Conservation (phyloP, 768 basidiomycete genomes). For the Sutorius australiensis region DNA sequence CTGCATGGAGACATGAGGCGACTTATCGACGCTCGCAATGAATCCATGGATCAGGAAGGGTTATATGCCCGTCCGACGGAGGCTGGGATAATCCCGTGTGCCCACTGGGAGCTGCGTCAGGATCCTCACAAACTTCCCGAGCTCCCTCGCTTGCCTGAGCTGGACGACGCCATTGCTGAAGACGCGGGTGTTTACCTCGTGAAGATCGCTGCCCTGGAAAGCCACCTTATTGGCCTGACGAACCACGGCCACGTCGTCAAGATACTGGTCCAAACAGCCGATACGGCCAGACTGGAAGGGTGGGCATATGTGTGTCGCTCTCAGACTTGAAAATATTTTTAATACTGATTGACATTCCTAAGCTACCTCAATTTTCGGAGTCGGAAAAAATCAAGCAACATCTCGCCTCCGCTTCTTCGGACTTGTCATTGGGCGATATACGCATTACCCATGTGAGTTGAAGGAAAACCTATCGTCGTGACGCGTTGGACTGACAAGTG, state of each 20-base stretch:
- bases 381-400: conserved; percentile 45
- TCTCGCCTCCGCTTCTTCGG: conserved; percentile 39
- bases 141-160: conserved; percentile 56
- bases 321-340: background rate
- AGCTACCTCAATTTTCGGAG: conserved; percentile 79
- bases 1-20: conserved; percentile 41
- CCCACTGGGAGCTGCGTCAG: conserved; percentile 50
- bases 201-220: conserved; percentile 77
- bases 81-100: conserved; percentile 53
- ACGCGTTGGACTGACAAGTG: background rate
- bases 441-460: conserved; percentile 74
- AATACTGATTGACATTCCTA: background rate
- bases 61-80: conserved; percentile 31
- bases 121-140: conserved; percentile 58
- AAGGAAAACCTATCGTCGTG: background rate
- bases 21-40: conserved; percentile 37
- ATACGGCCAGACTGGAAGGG: conserved; percentile 37
- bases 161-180: conserved; percentile 29
- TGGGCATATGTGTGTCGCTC: conserved; percentile 71
- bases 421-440: conserved; percentile 42
- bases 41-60: conserved; percentile 42
- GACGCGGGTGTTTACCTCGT: conserved; percentile 48
- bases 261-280: conserved; percentile 44
- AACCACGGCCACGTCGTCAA: conserved; percentile 74
- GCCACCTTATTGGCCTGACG: conserved; percentile 74